These are phyloP conservation scores for Fusarium metavorans DNA, from an alignment of 2,329 filamentous ascomycete species.

Conservation along the genomic window DNA sequence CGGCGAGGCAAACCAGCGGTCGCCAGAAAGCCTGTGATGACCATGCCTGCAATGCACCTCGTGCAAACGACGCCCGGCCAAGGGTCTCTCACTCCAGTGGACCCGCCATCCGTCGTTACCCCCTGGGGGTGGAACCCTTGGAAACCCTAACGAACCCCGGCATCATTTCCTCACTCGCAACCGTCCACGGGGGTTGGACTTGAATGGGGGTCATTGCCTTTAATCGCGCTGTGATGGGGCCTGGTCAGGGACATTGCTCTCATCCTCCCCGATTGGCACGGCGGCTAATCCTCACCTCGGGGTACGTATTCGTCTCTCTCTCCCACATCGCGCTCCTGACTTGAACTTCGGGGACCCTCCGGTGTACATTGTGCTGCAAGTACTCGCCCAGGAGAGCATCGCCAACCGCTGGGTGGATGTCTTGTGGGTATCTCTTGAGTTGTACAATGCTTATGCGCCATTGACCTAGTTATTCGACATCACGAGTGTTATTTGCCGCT, in stretches of 20 bases:
- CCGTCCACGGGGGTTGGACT: constrained; percentile 11
- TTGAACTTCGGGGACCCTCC: neutral
- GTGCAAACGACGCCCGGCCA: neutral
- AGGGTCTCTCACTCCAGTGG: neutral
- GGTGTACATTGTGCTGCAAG: neutral
- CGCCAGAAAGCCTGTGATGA: constrained; percentile 5
- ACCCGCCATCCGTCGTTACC: neutral
- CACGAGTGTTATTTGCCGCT: constrained; percentile 12
- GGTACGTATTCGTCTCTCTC: neutral
- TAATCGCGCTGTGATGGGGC: constrained; percentile 8
- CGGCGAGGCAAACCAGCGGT: constrained; percentile 5
- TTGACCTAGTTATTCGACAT: constrained; percentile 14
- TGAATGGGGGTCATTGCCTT: constrained; percentile 4
- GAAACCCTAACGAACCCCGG: constrained; percentile 7
- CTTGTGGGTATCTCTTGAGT: constrained; percentile 15
- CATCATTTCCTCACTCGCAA: constrained; percentile 1
- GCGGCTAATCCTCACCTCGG: constrained; percentile 14
- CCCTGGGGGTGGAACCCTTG: constrained; percentile 7
- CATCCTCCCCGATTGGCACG: constrained; percentile 12
- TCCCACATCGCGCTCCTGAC: neutral
- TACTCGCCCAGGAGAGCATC: neutral
- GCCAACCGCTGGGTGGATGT: neutral
- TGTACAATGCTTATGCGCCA: constrained; percentile 5
- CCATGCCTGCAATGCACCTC: neutral
- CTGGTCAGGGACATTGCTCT: constrained; percentile 1